phyloP scores from a whole-genome alignment of 352 stramenopile species.

The Phytophthora constricta region DNA sequence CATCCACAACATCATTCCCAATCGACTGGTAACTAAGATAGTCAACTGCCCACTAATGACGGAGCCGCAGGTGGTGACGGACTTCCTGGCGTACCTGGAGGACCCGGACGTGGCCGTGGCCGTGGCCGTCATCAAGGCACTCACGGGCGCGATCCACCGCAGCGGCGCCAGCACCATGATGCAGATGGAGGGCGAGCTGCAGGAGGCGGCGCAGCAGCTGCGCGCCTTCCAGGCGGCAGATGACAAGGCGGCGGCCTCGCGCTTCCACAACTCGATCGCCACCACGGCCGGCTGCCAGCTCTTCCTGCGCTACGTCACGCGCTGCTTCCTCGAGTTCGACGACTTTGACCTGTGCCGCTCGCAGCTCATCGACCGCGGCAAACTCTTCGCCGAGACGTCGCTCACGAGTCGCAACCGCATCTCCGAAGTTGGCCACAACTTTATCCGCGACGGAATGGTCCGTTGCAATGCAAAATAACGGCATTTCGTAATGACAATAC shows the following conservation, averaged over 20 bases:
- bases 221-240: slow-evolving; percentile 62
- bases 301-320: slow-evolving; percentile 94
- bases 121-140: slow-evolving; percentile 94
- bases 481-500: no score
- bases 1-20: background rate
- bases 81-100: slow-evolving; percentile 77
- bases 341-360: slow-evolving; percentile 93
- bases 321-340: slow-evolving; percentile 91
- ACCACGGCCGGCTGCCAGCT: slow-evolving; percentile 92
- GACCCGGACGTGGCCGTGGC: slow-evolving; percentile 89
- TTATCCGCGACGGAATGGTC: slow-evolving; percentile 95
- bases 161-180: slow-evolving; percentile 95
- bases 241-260: slow-evolving; percentile 41
- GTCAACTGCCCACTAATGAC: background rate
- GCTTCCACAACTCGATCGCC: slow-evolving; percentile 89
- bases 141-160: slow-evolving; percentile 92
- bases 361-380: slow-evolving; percentile 91
- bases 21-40: background rate
- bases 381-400: slow-evolving; percentile 94
- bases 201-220: slow-evolving; percentile 81
- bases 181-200: slow-evolving; percentile 93
- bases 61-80: slow-evolving; percentile 56
- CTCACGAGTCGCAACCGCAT: slow-evolving; percentile 94
- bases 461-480: no score
- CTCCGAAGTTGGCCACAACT: slow-evolving; percentile 92